Conservation (phyloP, 192 early-diverging fungal genomes). For the Cetraspora pellucida region DNA sequence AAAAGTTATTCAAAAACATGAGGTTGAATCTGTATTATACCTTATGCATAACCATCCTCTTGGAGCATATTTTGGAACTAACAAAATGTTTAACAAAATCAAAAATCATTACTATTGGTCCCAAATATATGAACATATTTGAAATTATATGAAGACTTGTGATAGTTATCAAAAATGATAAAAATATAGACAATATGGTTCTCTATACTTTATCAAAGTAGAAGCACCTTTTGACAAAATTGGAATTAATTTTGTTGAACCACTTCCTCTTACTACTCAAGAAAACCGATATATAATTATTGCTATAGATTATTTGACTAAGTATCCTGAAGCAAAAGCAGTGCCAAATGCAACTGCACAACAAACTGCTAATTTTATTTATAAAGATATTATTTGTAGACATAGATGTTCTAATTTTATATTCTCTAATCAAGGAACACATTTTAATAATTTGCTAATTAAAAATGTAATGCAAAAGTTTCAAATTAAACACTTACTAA, state of each 20-base stretch:
- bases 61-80: neutral
- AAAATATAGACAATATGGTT: neutral
- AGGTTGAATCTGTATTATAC: neutral
- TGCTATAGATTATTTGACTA: conserved; percentile 28
- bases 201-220: neutral
- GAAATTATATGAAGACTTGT: neutral
- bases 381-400: conserved; percentile 31
- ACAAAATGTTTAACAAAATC: neutral
- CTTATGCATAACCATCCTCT: neutral
- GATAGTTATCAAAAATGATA: neutral
- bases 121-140: neutral
- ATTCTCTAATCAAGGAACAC: conserved; percentile 12
- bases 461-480: neutral
- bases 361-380: conserved; percentile 12
- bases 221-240: neutral
- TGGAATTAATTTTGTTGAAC: conserved; percentile 12
- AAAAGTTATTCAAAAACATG: neutral
- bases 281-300: conserved; percentile 11
- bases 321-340: conserved; percentile 29
- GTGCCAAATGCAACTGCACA: neutral
- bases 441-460: conserved; percentile 16
- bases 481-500: neutral
- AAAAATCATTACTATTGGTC: neutral
- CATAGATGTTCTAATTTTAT: conserved; percentile 21
- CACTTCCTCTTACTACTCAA: neutral